phyloP scores from a whole-genome alignment of 2,329 filamentous ascomycete genomes.

The Hypoxylon sp. region DNA sequence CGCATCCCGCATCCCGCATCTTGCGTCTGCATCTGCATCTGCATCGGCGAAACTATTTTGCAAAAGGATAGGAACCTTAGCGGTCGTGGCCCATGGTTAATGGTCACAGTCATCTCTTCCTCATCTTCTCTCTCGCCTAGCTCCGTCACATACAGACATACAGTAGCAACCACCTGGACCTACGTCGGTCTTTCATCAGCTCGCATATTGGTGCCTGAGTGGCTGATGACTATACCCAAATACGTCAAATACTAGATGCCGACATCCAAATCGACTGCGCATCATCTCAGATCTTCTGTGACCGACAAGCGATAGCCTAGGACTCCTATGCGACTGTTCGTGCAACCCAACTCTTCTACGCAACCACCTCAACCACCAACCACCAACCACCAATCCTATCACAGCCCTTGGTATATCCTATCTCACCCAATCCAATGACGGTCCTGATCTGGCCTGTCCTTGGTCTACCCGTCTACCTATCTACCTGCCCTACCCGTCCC shows the following conservation, averaged over 20 bases:
- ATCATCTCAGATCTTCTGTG: conserved; percentile 37
- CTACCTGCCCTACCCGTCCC: conserved; percentile 24
- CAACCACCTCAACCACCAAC: no score
- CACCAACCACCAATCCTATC: conserved; percentile 16
- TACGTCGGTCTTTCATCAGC: conserved; percentile 2
- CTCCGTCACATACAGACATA: neutral
- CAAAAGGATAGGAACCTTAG: neutral
- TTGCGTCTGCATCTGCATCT: neutral
- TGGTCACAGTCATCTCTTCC: neutral
- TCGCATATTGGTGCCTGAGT: conserved; percentile 31
- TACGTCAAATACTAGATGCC: conserved; percentile 29
- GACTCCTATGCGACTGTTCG: conserved; percentile 35
- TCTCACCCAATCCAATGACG: conserved; percentile 24
- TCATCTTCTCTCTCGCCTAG: neutral
- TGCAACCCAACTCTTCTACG: conserved; percentile 33
- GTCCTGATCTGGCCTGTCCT: conserved; percentile 17
- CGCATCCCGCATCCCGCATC: no score
- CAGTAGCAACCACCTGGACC: neutral
- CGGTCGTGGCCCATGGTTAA: neutral
- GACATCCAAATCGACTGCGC: conserved; percentile 25
- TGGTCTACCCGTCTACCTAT: conserved; percentile 25
- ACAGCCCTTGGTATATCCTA: conserved; percentile 24
- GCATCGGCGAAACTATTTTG: conserved; percentile 3
- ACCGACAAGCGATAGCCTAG: conserved; percentile 28
- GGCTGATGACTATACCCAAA: conserved; percentile 30